Evolutionary conservation across 805 yeast genomes (phyloP).

Genomic region (Candida schatavii): DNA sequence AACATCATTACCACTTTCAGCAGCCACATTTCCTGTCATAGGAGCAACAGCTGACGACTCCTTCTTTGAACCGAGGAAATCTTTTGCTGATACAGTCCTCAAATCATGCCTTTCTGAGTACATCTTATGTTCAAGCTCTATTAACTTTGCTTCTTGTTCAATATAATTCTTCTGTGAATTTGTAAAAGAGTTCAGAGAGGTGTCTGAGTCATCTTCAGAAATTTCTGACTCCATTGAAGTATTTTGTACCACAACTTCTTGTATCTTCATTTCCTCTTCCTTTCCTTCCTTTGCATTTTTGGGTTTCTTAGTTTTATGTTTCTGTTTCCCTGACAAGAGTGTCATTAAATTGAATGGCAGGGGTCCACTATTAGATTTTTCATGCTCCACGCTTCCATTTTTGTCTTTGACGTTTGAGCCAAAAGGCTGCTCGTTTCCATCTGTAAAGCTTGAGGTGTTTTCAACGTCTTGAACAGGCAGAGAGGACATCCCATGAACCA

Average conservation of each 20-base stretch:
- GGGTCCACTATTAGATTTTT: neutral
- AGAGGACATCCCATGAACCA: no score
- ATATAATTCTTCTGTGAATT: conserved; percentile 12
- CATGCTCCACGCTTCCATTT: neutral
- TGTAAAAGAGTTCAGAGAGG: conserved; percentile 8
- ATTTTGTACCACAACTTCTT: conserved; percentile 1
- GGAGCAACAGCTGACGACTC: no score
- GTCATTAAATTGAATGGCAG: conserved; percentile 10
- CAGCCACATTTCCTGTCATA: no score
- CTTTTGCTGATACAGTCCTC: conserved; percentile 17
- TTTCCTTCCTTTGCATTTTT: no score
- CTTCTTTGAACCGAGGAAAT: conserved; percentile 15
- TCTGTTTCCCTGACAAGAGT: conserved; percentile 16
- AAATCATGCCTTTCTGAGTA: conserved; percentile 12
- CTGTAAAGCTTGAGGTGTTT: neutral
- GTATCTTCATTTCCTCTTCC: neutral
- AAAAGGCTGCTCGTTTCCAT: neutral
- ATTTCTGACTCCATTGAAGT: conserved; percentile 3
- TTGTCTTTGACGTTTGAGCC: neutral
- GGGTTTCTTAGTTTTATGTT: conserved; percentile 2
- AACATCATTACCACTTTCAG: neutral
- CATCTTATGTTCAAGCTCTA: conserved; percentile 22
- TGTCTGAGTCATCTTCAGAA: neutral
- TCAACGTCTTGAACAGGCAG: no score
- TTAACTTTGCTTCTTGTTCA: conserved; percentile 16